These are phyloP conservation scores for Rhodotorula kratochvilovae DNA, from an alignment of 768 basidiomycete species.

Conservation along the genomic window DNA sequence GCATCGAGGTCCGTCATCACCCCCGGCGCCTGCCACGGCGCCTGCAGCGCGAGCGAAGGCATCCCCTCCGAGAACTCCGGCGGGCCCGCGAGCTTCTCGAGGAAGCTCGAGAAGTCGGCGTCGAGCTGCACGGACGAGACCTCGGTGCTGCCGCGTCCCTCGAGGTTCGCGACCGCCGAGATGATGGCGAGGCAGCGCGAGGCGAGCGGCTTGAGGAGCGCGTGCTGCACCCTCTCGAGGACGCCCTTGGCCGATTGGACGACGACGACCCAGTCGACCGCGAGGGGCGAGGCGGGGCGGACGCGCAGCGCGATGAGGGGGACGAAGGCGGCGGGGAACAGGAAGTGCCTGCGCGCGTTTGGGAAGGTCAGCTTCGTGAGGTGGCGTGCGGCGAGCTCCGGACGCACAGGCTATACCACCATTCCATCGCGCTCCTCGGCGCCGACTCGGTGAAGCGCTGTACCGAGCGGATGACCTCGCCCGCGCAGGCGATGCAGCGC, in stretches of 20 bases:
- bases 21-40: not conserved
- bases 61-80: not conserved
- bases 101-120: not conserved
- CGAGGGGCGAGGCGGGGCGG: not conserved
- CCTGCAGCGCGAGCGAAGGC: not conserved
- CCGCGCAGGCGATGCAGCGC: not conserved
- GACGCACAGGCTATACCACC: conserved; percentile 6
- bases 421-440: not conserved
- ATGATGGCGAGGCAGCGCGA: conserved; percentile 3
- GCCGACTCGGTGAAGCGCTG: not conserved
- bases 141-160: not conserved
- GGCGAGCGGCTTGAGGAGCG: conserved; percentile 1
- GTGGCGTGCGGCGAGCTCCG: not conserved
- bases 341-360: not conserved
- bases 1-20: not conserved
- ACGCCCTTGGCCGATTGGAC: not conserved
- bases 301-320: conserved; percentile 17
- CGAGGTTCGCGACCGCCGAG: not conserved
- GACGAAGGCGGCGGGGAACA: conserved; percentile 6
- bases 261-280: conserved; percentile 10
- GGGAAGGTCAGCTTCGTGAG: not conserved
- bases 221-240: conserved; percentile 4
- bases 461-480: not conserved
- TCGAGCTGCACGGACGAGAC: not conserved
- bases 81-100: conserved; percentile 6